Percentiles rank a stretch among this genome's conserved stretches.
These are phyloP conservation scores for Fistulinella prunicolor DNA, from an alignment of 768 basidiomycete species.

Conservation along the genomic window DNA sequence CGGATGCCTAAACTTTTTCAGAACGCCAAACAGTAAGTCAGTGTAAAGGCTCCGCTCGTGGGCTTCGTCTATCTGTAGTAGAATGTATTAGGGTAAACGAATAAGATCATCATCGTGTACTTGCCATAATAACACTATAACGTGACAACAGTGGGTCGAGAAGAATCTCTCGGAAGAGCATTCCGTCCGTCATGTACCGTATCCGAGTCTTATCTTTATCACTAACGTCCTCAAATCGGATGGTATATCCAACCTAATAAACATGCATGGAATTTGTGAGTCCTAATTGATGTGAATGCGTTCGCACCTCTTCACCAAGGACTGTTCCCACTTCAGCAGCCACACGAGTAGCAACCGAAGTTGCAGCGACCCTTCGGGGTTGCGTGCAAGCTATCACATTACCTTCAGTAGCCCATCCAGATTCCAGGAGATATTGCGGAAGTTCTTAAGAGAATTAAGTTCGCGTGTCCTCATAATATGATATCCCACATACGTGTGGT, in stretches of 20 bases:
- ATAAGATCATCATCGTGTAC: slow-evolving; percentile 14
- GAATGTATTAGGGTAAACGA: background rate
- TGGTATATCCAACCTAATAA: slow-evolving; percentile 89
- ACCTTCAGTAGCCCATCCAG: slow-evolving; percentile 86
- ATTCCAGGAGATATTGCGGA: slow-evolving; percentile 91
- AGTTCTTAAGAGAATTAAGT: slow-evolving; percentile 56
- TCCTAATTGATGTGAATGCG: background rate
- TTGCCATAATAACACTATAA: slow-evolving; percentile 94
- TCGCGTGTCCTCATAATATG: background rate
- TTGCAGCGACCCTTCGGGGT: slow-evolving; percentile 90
- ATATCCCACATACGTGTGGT: slow-evolving; percentile 75
- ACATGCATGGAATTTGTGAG: slow-evolving; percentile 6
- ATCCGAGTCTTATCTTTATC: slow-evolving; percentile 83
- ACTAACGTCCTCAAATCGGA: slow-evolving; percentile 93
- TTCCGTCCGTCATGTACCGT: slow-evolving; percentile 96
- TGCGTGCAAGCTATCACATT: slow-evolving; percentile 91
- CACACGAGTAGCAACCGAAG: slow-evolving; percentile 87
- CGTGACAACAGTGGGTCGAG: slow-evolving; percentile 88
- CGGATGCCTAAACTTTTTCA: slow-evolving; percentile 75
- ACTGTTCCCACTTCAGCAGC: slow-evolving; percentile 88
- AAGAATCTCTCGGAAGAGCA: slow-evolving; percentile 93
- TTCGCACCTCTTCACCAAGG: slow-evolving; percentile 79
- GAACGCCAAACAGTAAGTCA: slow-evolving; percentile 83
- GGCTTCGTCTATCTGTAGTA: slow-evolving; percentile 85
- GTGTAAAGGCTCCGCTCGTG: slow-evolving; percentile 97